Percentiles rank a stretch among this genome's conserved stretches.
Conservation (phyloP, 2,329 filamentous ascomycete genomes). For the Ophiostoma populinum region DNA sequence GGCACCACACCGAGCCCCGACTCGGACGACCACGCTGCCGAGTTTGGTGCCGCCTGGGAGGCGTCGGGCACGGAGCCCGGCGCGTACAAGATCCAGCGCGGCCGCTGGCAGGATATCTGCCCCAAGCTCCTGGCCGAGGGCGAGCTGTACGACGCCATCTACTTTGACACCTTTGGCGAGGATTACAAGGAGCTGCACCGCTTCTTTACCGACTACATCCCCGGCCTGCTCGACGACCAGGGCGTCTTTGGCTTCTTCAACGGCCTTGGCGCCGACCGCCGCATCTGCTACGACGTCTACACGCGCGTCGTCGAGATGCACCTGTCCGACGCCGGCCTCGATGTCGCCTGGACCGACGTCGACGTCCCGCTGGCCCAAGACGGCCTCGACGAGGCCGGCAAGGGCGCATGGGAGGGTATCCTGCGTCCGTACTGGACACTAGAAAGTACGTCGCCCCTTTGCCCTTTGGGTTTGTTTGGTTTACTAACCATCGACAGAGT, state of each 20-base stretch:
- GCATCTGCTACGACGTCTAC: constrained; percentile 93
- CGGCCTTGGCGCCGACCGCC: constrained; percentile 78
- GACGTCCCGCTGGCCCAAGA: constrained; percentile 54
- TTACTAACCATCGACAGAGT: constrained; percentile 27
- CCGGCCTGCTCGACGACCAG: constrained; percentile 52
- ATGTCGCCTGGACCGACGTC: constrained; percentile 72
- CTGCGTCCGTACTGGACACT: constrained; percentile 81
- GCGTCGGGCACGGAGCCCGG: constrained; percentile 37
- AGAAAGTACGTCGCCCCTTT: no score
- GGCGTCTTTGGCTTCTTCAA: constrained; percentile 81
- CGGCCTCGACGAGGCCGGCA: constrained; percentile 44
- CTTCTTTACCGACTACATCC: constrained; percentile 80
- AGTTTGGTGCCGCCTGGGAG: constrained; percentile 39
- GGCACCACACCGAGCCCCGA: not conserved
- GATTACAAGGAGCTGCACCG: constrained; percentile 70
- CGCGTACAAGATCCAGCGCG: constrained; percentile 55
- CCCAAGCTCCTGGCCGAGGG: constrained; percentile 50
- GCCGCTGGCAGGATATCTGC: constrained; percentile 68
- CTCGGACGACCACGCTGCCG: constrained; percentile 23
- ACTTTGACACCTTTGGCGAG: constrained; percentile 96
- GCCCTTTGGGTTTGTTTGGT: constrained; percentile 20
- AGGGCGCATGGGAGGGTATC: constrained; percentile 76
- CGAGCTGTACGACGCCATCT: constrained; percentile 69
- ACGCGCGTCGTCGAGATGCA: constrained; percentile 84
- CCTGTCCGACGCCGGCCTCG: constrained; percentile 71